Evolutionary conservation across 208 protist species (phyloP).

Genomic region (Leishmania guyanensis): DNA sequence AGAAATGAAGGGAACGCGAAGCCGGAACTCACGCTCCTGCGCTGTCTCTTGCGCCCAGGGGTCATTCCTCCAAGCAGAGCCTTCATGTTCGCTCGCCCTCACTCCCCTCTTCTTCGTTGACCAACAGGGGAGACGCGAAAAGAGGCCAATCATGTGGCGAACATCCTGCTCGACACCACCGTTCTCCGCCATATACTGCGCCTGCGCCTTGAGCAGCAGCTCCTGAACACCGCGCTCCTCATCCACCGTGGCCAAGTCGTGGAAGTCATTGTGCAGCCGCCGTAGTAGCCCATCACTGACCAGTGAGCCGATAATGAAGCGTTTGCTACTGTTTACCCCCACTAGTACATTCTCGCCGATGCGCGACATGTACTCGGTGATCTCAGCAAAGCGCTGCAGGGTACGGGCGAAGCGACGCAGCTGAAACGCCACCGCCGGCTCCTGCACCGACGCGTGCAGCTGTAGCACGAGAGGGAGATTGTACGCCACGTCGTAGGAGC

Average conservation of each 20-base stretch:
- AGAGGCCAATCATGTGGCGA: slow-evolving; percentile 33
- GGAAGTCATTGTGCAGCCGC: slow-evolving; percentile 41
- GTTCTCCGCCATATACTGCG: slow-evolving; percentile 50
- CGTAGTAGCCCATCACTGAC: slow-evolving; percentile 45
- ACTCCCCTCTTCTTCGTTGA: slow-evolving; percentile 3
- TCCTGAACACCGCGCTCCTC: slow-evolving; percentile 41
- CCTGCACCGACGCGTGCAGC: slow-evolving; percentile 17
- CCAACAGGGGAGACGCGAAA: slow-evolving; percentile 24
- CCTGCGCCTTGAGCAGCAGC: slow-evolving; percentile 42
- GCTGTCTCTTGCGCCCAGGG: slow-evolving; percentile 20
- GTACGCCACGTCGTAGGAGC: slow-evolving; percentile 48
- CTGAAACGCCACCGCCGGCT: slow-evolving; percentile 4
- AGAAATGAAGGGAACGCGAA: slow-evolving; percentile 54
- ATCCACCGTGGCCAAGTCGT: slow-evolving; percentile 38
- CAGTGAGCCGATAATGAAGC: slow-evolving; percentile 61
- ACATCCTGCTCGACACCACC: slow-evolving; percentile 51
- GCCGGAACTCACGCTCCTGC: slow-evolving; percentile 47
- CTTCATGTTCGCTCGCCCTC: slow-evolving; percentile 5
- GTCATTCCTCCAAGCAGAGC: slow-evolving; percentile 1
- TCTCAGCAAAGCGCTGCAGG: slow-evolving; percentile 38
- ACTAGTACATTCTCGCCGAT: slow-evolving; percentile 58
- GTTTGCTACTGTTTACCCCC: slow-evolving; percentile 64
- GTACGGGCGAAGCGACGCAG: slow-evolving; percentile 37
- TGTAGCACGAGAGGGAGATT: slow-evolving; percentile 42
- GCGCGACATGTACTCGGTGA: slow-evolving; percentile 45